Evolutionary conservation across 2,329 filamentous ascomycete genomes (phyloP), one percentile per base, ranked within the genome.

Genomic region (Pseudocercospora fuligena): DNA sequence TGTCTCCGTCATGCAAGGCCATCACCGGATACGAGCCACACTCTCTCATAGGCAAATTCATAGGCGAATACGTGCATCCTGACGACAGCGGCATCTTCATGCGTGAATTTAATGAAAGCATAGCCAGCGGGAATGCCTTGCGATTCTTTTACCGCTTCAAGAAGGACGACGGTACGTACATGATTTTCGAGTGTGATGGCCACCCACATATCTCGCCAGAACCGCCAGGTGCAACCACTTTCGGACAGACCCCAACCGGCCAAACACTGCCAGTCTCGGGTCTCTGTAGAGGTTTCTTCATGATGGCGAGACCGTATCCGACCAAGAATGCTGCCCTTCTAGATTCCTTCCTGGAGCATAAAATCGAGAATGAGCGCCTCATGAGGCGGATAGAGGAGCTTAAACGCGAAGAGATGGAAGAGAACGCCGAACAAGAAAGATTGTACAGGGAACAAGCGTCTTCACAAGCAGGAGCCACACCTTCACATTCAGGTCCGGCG

Each of bases 291-390:
- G 94, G 94, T 43, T 92, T 97, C 73, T 97, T 97, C 78, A 92
- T 98, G 84, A 94, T 97, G 89, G 89, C 92, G 8, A 87, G 94
- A 21, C 92, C 92, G 1, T 97, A 97, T 78, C 93, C 93, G 5
- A 96, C 92, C 31, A 94, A 92, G 80, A 97, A 94, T 76, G 90
- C 93, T 0, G 88, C 87, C 3, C 84, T 97, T 11, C 84, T 97
- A 21, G 94, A 98, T 80, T 96, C 93, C 0, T 97, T 97, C 74
- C 84, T 98, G 29, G 94, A 98, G 78, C 94, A 97, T 82, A 97
- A 97, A 80, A 94, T 97, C 63, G 94, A 97, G 78, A 97, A 97
- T 74, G 93, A 97, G 81, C 88, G 94, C 4, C 80, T 98, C 58
- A 89, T 88, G 74, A 91, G 92, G 73, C 89, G 92, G 51, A 97